phyloP scores from a whole-genome alignment of 495 filamentous ascomycete genomes.

The Neurospora sp. region DNA sequence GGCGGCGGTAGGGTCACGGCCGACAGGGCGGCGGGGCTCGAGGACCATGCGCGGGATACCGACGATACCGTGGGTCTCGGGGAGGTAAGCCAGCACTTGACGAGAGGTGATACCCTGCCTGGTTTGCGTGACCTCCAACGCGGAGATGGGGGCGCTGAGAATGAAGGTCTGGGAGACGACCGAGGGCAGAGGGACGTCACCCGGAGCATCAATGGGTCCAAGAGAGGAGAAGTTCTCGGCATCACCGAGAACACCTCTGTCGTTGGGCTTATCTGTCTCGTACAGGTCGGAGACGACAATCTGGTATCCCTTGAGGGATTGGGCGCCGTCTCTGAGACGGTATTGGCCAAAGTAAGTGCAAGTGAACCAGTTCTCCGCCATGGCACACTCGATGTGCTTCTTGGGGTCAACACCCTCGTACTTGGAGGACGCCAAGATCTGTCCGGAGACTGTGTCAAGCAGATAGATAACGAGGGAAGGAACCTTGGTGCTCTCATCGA shows the following conservation, averaged over 20 bases:
- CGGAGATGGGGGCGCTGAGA: slow-evolving; percentile 62
- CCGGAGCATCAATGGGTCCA: slow-evolving; percentile 38
- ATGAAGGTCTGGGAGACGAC: slow-evolving; percentile 71
- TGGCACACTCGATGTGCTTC: slow-evolving; percentile 61
- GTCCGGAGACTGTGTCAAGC: slow-evolving; percentile 77
- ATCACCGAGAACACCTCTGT: slow-evolving; percentile 68
- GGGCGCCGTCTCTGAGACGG: slow-evolving; percentile 35
- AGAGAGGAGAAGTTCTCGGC: slow-evolving; percentile 63
- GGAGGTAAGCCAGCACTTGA: slow-evolving; percentile 67
- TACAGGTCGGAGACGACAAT: slow-evolving; percentile 81
- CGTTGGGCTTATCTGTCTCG: slow-evolving; percentile 72
- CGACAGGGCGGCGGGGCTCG: slow-evolving; percentile 81
- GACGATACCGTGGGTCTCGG: slow-evolving; percentile 58
- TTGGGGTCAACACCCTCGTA: slow-evolving; percentile 65
- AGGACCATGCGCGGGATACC: slow-evolving; percentile 68
- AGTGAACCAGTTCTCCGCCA: slow-evolving; percentile 93
- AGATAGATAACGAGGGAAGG: slow-evolving; percentile 60
- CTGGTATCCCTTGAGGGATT: slow-evolving; percentile 71
- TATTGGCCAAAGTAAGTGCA: slow-evolving; percentile 74
- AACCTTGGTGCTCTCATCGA: slow-evolving; percentile 39
- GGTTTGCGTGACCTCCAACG: slow-evolving; percentile 77
- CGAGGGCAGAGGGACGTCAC: slow-evolving; percentile 44
- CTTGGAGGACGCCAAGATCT: slow-evolving; percentile 56
- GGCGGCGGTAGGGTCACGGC: slow-evolving; percentile 65
- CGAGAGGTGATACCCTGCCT: slow-evolving; percentile 86